These are phyloP conservation scores for Xylaria sp. DNA, from an alignment of 2,329 filamentous ascomycete species.

Conservation along the genomic window DNA sequence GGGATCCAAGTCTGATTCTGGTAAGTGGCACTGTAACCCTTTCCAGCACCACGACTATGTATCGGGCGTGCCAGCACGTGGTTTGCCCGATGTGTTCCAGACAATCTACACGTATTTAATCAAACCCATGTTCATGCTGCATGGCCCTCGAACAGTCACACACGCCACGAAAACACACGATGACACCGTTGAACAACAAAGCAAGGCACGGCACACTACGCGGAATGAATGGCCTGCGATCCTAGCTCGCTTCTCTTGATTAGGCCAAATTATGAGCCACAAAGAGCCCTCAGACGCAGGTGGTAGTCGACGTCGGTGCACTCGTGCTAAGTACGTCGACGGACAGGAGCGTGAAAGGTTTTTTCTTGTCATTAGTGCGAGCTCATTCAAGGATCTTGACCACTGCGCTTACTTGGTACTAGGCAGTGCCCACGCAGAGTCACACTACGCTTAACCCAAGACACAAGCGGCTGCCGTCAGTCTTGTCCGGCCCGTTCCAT, in stretches of 20 bases:
- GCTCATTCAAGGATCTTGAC: not conserved
- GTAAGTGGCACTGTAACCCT: not conserved
- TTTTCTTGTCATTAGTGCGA: not conserved
- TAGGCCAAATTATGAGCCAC: conserved; percentile 18
- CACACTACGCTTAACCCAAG: not conserved
- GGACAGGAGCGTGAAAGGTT: conserved; percentile 8
- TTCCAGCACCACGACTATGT: conserved; percentile 11
- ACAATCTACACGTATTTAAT: conserved; percentile 20
- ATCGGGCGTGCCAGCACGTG: conserved; percentile 25
- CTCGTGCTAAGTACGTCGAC: conserved; percentile 10
- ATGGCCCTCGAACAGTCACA: conserved; percentile 32
- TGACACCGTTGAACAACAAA: conserved; percentile 31
- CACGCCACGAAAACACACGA: conserved; percentile 33
- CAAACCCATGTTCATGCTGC: conserved; percentile 35
- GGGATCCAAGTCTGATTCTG: conserved; percentile 13
- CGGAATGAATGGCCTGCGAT: conserved; percentile 31
- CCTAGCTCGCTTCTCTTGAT: conserved; percentile 20
- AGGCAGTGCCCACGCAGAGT: no score
- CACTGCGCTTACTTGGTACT: not conserved
- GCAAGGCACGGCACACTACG: conserved; percentile 34
- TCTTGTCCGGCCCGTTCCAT: conserved; percentile 27
- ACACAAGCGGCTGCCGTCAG: conserved; percentile 15
- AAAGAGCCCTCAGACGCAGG: conserved; percentile 4
- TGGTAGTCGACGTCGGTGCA: conserved; percentile 5
- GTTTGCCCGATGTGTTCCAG: conserved; percentile 20